phyloP scores from a whole-genome alignment of 2,329 filamentous ascomycete species.

The Fonsecaea pugnacius region DNA sequence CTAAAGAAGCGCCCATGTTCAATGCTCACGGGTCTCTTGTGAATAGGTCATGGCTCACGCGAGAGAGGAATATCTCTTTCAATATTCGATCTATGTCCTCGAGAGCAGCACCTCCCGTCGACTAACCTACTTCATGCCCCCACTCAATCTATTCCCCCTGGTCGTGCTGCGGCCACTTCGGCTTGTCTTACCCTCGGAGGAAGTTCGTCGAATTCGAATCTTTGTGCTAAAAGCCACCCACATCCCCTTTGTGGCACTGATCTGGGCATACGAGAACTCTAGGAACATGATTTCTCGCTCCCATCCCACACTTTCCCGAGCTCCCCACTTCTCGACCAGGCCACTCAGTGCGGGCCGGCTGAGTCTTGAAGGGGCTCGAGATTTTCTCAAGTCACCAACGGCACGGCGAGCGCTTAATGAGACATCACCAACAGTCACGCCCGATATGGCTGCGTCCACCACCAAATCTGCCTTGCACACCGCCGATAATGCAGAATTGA shows the following conservation, averaged over 20 bases:
- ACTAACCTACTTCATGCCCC: conserved; percentile 54
- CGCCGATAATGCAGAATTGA: conserved; percentile 32
- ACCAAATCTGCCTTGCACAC: conserved; percentile 32
- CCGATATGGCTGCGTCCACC: conserved; percentile 24
- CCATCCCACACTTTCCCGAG: conserved; percentile 31
- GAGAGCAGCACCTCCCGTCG: conserved; percentile 53
- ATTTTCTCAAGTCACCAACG: conserved; percentile 26
- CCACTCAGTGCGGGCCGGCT: conserved; percentile 28
- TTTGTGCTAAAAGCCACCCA: conserved; percentile 64
- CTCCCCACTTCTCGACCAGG: conserved; percentile 29
- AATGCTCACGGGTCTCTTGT: conserved; percentile 17
- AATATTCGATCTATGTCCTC: conserved; percentile 52
- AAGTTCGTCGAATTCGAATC: conserved; percentile 61
- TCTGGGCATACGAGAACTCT: conserved; percentile 59
- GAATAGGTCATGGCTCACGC: conserved; percentile 63
- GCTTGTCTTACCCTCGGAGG: conserved; percentile 60
- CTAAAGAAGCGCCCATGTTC: conserved; percentile 16
- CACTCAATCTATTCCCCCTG: conserved; percentile 63
- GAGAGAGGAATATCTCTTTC: conserved; percentile 65
- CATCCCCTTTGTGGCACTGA: conserved; percentile 60
- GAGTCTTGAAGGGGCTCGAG: conserved; percentile 26
- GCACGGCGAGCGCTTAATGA: conserved; percentile 26
- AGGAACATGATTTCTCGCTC: conserved; percentile 40
- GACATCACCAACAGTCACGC: conserved; percentile 22
- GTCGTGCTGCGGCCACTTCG: conserved; percentile 61